phyloP scores from a whole-genome alignment of 345 rosid species.

The Ceriops tagal region DNA sequence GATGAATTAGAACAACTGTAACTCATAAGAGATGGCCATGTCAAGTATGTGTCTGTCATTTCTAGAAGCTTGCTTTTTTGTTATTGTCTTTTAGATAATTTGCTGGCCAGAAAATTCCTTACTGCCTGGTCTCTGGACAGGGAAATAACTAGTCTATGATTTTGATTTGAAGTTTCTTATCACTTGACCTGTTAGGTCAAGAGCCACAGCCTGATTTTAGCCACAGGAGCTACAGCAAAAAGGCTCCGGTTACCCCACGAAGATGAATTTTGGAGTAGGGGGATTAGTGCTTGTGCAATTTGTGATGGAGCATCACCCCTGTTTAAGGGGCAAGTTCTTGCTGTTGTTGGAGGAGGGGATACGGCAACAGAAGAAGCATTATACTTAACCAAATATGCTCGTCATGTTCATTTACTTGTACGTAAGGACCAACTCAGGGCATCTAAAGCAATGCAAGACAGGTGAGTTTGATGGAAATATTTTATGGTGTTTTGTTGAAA shows the following conservation, averaged over 20 bases:
- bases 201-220: constrained; percentile 73
- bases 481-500: neutral
- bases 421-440: constrained; percentile 85
- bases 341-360: constrained; percentile 99
- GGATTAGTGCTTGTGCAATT: constrained; percentile 98
- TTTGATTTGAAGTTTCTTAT: constrained; percentile 1
- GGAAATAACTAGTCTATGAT: neutral
- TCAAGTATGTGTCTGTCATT: neutral
- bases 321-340: constrained; percentile 92
- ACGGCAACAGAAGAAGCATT: constrained; percentile 96
- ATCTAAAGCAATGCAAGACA: constrained; percentile 98
- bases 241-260: constrained; percentile 80
- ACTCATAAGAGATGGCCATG: too few relatives aligned
- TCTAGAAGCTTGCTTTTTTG: neutral
- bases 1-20: too few relatives aligned
- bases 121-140: constrained; percentile 5
- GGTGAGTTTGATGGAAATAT: constrained; percentile 45
- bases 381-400: constrained; percentile 89
- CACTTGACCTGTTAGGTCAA: constrained; percentile 53
- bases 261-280: constrained; percentile 98
- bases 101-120: neutral
- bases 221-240: constrained; percentile 94
- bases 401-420: constrained; percentile 95
- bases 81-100: neutral
- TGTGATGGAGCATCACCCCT: constrained; percentile 98